phyloP scores from a whole-genome alignment of 306 rosid genomes.

The Quercus bicolor region DNA sequence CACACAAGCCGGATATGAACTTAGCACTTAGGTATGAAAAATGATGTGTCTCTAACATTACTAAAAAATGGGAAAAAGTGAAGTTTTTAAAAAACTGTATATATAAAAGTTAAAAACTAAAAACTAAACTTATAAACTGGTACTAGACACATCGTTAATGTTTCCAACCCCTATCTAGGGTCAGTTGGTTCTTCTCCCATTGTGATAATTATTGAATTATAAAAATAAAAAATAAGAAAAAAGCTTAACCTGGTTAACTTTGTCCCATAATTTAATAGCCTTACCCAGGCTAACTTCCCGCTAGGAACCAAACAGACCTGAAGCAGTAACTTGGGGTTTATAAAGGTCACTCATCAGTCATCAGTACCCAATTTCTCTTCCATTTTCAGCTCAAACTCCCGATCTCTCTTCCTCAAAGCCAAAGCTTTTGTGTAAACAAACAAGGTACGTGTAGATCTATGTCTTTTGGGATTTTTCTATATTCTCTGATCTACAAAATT shows the following conservation, averaged over 20 bases:
- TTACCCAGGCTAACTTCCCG: neutral
- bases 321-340: slow-evolving; percentile 32
- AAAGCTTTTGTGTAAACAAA: neutral
- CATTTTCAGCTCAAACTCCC: slow-evolving; percentile 25
- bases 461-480: neutral
- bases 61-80: too few relatives aligned
- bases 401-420: neutral
- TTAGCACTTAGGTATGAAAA: too few relatives aligned
- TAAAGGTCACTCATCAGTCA: neutral
- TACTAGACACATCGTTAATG: too few relatives aligned
- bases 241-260: neutral
- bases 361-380: slow-evolving; percentile 5
- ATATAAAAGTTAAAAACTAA: too few relatives aligned
- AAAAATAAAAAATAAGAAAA: too few relatives aligned
- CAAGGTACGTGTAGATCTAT: neutral
- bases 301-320: slow-evolving; percentile 21
- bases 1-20: too few relatives aligned
- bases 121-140: rapidly evolving
- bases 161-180: too few relatives aligned
- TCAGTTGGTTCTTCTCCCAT: too few relatives aligned
- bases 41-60: too few relatives aligned
- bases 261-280: neutral
- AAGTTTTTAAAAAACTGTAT: rapidly evolving
- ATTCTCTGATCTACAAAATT: neutral
- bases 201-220: too few relatives aligned